Conservation (phyloP, 2,329 filamentous ascomycete genomes). For the Sporothrix brasiliensis region DNA sequence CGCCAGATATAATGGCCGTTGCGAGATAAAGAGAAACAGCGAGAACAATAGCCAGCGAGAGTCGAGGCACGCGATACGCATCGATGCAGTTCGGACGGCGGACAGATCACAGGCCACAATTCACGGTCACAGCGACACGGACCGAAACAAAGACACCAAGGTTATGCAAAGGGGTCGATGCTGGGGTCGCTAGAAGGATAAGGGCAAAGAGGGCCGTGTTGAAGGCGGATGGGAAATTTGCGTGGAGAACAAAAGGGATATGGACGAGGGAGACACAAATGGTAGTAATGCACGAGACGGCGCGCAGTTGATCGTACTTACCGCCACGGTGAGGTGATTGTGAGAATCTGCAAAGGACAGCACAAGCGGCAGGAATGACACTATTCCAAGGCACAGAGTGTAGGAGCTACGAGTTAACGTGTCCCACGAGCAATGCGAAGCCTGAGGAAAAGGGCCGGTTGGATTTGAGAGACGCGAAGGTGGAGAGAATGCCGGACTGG, state of each 20-base stretch:
- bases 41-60: not conserved
- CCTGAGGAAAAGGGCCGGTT: slow-evolving; percentile 42
- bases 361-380: slow-evolving; percentile 47
- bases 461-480: slow-evolving; percentile 47
- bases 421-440: slow-evolving; percentile 56
- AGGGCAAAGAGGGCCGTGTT: not conserved
- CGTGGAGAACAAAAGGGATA: slow-evolving; percentile 28
- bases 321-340: slow-evolving; percentile 49
- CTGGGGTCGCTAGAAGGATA: not conserved
- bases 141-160: not conserved
- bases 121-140: slow-evolving; percentile 13
- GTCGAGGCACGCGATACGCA: slow-evolving; percentile 8
- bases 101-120: not conserved
- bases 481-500: slow-evolving; percentile 45
- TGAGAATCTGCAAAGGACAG: slow-evolving; percentile 42
- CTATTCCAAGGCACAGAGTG: slow-evolving; percentile 51
- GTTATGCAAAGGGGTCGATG: no score
- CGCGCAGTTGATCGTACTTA: slow-evolving; percentile 46
- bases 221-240: slow-evolving; percentile 19
- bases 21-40: not conserved
- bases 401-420: slow-evolving; percentile 68
- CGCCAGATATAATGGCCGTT: slow-evolving; percentile 1
- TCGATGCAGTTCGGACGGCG: not conserved
- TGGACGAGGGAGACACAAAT: slow-evolving; percentile 31
- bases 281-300: not conserved